A percentile compares a stretch with the other conserved stretches of the same genome.
These are phyloP conservation scores for Isochrysis galbana DNA, from an alignment of 78 protist genomes.

Conservation along the genomic window DNA sequence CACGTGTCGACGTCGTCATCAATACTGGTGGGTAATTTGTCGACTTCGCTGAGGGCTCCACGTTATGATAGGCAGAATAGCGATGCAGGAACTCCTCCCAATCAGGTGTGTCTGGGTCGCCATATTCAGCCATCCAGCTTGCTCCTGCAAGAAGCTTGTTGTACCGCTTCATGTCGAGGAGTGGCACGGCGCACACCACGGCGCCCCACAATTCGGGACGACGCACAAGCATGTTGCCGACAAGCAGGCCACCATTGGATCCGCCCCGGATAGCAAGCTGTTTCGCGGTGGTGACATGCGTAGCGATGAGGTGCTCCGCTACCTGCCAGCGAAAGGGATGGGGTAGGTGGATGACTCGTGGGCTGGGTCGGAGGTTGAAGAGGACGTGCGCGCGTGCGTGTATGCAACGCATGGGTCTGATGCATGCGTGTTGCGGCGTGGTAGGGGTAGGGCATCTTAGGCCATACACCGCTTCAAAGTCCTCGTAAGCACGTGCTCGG, in stretches of 20 bases:
- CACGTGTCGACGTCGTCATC: conserved; percentile 34
- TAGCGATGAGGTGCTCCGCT: background rate
- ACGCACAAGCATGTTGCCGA: conserved; percentile 26
- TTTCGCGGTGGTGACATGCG: background rate
- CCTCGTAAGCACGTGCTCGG: conserved; percentile 39
- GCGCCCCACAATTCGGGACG: conserved; percentile 39
- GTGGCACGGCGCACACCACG: conserved; percentile 44
- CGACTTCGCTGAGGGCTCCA: background rate
- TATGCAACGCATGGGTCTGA: too few species aligned
- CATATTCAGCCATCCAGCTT: conserved; percentile 49
- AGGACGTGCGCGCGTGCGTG: too few species aligned
- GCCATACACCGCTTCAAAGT: conserved; percentile 30
- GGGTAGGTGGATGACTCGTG: too few species aligned
- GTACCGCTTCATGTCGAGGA: conserved; percentile 50
- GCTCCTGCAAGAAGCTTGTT: conserved; percentile 50
- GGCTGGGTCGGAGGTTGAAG: too few species aligned
- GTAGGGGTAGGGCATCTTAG: too few species aligned
- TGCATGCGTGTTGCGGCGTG: too few species aligned
- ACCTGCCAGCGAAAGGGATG: background rate
- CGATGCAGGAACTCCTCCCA: background rate
- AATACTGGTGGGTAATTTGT: conserved; percentile 10
- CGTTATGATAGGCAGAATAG: conserved; percentile 33
- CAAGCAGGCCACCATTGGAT: conserved; percentile 55
- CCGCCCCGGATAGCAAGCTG: conserved; percentile 30
- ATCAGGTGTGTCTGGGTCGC: conserved; percentile 38